phyloP scores from a whole-genome alignment of 352 stramenopile species.

The Phytophthora nicotianae region DNA sequence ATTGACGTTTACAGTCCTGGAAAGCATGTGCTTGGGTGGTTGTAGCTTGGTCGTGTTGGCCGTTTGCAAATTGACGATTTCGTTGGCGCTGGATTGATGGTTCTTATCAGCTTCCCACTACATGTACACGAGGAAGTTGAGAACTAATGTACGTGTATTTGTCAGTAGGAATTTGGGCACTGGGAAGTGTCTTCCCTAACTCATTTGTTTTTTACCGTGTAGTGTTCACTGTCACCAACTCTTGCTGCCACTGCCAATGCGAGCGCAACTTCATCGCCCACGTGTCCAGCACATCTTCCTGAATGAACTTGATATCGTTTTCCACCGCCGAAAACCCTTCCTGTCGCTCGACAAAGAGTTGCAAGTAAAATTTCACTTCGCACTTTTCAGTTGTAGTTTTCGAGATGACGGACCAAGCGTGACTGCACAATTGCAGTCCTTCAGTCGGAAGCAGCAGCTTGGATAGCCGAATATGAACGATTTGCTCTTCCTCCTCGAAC shows the following conservation, averaged over 20 bases:
- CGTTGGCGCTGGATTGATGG: no score
- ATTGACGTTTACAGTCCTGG: slow-evolving; percentile 8
- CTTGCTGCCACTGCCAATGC: background rate
- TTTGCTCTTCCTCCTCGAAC: slow-evolving; percentile 5
- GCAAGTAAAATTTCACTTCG: slow-evolving; percentile 8
- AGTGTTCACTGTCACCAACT: background rate
- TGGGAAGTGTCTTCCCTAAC: no score
- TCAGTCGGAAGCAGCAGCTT: slow-evolving; percentile 6
- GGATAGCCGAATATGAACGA: slow-evolving; percentile 11
- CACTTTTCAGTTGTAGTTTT: background rate
- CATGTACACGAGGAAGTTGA: no score
- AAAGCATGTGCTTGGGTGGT: slow-evolving; percentile 20
- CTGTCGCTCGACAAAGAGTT: slow-evolving; percentile 11
- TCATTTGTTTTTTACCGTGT: no score
- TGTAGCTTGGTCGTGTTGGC: background rate
- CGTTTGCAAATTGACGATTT: background rate
- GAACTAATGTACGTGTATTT: no score
- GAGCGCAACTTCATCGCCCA: background rate
- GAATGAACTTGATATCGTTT: slow-evolving; percentile 13
- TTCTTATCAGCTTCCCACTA: no score
- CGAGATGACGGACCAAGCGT: slow-evolving; percentile 8
- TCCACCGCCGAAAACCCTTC: slow-evolving; percentile 1
- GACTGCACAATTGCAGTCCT: background rate
- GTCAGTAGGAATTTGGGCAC: no score
- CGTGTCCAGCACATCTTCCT: slow-evolving; percentile 1